Conservation (phyloP, 2,329 filamentous ascomycete species). For the Phaeosphaeria sp. region DNA sequence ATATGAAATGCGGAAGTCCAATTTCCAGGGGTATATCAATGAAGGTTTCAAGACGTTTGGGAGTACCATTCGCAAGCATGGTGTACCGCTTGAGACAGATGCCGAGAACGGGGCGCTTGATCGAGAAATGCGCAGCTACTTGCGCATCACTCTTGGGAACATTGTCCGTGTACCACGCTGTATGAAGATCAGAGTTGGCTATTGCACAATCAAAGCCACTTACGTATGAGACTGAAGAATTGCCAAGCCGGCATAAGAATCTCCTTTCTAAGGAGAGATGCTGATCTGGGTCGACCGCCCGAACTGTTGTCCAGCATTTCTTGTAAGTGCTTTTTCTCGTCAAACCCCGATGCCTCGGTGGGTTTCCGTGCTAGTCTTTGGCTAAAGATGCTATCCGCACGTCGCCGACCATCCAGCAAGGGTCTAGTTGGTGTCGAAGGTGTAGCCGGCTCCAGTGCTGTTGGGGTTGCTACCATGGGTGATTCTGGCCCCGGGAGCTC, state of each 20-base stretch:
- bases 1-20: conserved; percentile 85
- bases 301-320: conserved; percentile 46
- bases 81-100: conserved; percentile 93
- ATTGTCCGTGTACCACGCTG: conserved; percentile 85
- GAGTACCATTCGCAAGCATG: conserved; percentile 71
- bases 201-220: conserved; percentile 46
- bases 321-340: conserved; percentile 56
- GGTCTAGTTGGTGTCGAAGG: conserved; percentile 38
- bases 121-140: conserved; percentile 86
- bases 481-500: conserved; percentile 47
- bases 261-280: conserved; percentile 68
- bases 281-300: conserved; percentile 40
- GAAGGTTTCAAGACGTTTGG: conserved; percentile 76
- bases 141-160: conserved; percentile 72
- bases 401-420: conserved; percentile 42
- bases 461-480: conserved; percentile 43
- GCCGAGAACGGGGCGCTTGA: conserved; percentile 82
- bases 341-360: conserved; percentile 58
- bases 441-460: conserved; percentile 29
- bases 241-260: conserved; percentile 97
- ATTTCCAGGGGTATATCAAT: conserved; percentile 92
- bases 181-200: conserved; percentile 18
- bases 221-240: conserved; percentile 91
- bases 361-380: conserved; percentile 50
- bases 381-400: conserved; percentile 59